Evolutionary conservation across 352 stramenopile genomes (phyloP).

Genomic region (Phytophthora quininea): DNA sequence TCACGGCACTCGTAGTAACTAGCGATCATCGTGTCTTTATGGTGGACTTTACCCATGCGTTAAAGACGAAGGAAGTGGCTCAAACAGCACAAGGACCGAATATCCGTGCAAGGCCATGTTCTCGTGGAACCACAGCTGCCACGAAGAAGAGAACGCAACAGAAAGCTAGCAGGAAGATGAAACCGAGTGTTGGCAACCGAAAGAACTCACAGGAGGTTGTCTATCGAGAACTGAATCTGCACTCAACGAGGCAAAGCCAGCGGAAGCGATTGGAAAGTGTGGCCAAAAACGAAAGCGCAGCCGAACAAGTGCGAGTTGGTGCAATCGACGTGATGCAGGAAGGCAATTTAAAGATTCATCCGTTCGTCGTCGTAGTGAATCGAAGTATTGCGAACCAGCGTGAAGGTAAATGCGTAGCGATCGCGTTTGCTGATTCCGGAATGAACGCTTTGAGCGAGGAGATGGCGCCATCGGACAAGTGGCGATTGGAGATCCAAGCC

Average conservation of each 20-base stretch:
- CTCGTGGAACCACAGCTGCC: neutral
- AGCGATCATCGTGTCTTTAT: conserved; percentile 37
- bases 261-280: conserved; percentile 19
- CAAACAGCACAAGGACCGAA: neutral
- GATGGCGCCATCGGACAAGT: conserved; percentile 43
- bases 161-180: conserved; percentile 21
- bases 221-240: conserved; percentile 41
- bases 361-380: conserved; percentile 34
- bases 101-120: conserved; percentile 3
- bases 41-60: conserved; percentile 41
- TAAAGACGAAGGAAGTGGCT: conserved; percentile 7
- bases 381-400: conserved; percentile 19
- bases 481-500: conserved; percentile 15
- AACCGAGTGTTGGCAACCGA: conserved; percentile 2
- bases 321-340: conserved; percentile 23
- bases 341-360: conserved; percentile 24
- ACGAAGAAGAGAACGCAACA: conserved; percentile 6
- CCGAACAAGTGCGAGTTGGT: conserved; percentile 14
- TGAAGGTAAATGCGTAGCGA: conserved; percentile 21
- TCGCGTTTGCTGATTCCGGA: conserved; percentile 43
- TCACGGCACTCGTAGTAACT: conserved; percentile 34
- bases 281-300: conserved; percentile 20
- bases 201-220: conserved; percentile 29
- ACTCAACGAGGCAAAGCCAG: conserved; percentile 25
- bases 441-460: conserved; percentile 35